Percentiles rank a stretch among this genome's conserved stretches.
Conservation (phyloP, 805 yeast species). For the Suhomyces canberraensis region DNA sequence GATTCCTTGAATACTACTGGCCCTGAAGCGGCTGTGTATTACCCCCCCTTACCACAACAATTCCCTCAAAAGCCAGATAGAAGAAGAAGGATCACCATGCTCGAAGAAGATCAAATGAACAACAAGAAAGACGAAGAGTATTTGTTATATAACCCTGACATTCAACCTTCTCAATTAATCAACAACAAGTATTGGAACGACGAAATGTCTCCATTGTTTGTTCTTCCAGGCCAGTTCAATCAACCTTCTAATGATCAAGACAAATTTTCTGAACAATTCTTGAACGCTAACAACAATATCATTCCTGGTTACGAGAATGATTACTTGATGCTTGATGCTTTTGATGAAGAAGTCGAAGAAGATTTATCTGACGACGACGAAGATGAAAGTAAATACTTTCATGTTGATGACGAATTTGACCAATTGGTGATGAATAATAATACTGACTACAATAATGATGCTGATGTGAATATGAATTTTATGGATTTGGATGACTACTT, state of each 20-base stretch:
- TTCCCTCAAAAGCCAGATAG: slow-evolving; percentile 14
- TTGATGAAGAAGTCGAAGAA: slow-evolving; percentile 43
- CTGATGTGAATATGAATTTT: slow-evolving; percentile 6
- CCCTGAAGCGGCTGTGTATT: slow-evolving; percentile 9
- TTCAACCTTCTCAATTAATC: slow-evolving; percentile 39
- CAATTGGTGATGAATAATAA: slow-evolving; percentile 19
- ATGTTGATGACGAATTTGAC: slow-evolving; percentile 32
- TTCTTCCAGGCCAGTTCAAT: slow-evolving; percentile 16
- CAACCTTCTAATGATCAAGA: slow-evolving; percentile 10
- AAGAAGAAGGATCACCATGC: slow-evolving; percentile 33
- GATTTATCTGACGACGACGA: slow-evolving; percentile 39
- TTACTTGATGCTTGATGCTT: slow-evolving; percentile 32
- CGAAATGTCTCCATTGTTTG: slow-evolving; percentile 26
- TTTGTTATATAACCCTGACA: slow-evolving; percentile 38
- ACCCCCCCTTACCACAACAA: slow-evolving; percentile 11
- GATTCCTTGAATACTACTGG: slow-evolving; percentile 19
- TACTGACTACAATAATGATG: slow-evolving; percentile 1
- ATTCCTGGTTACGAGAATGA: slow-evolving; percentile 36
- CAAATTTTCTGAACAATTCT: slow-evolving; percentile 8
- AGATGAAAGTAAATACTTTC: slow-evolving; percentile 37
- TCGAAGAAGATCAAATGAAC: slow-evolving; percentile 19
- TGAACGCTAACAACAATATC: slow-evolving; percentile 9
- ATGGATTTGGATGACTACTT: slow-evolving; percentile 12
- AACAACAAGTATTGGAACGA: slow-evolving; percentile 24
- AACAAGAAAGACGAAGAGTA: slow-evolving; percentile 33